A percentile compares a stretch with the other conserved stretches of the same genome.
Conservation (phyloP, 306 rosid species). For the Oxytropis ochrocephala region DNA sequence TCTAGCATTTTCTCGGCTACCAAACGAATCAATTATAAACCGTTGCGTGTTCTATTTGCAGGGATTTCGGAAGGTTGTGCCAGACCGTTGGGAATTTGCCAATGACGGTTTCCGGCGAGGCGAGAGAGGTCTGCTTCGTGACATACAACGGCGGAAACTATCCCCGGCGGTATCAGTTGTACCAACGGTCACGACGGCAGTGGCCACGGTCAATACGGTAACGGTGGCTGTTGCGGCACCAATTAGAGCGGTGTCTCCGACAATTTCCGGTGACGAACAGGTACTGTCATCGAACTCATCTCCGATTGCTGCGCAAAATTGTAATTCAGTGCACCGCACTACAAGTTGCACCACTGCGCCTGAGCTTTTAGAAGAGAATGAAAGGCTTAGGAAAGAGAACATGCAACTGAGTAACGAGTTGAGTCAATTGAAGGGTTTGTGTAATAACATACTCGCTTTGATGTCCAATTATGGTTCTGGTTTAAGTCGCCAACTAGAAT, state of each 20-base stretch:
- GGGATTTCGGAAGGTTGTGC: conserved; percentile 97
- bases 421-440: conserved; percentile 65
- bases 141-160: conserved; percentile 82
- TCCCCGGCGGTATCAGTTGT: conserved; percentile 5
- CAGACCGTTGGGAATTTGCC: conserved; percentile 97
- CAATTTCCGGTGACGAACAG: conserved; percentile 85
- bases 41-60: conserved; percentile 1
- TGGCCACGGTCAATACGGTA: conserved; percentile 15
- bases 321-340: conserved; percentile 28
- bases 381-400: conserved; percentile 77
- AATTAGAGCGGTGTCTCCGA: conserved; percentile 41
- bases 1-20: not conserved
- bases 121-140: conserved; percentile 71
- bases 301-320: conserved; percentile 30
- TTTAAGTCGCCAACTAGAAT: conserved; percentile 39
- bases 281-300: conserved; percentile 85
- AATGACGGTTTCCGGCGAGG: conserved; percentile 76
- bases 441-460: conserved; percentile 59
- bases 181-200: not conserved
- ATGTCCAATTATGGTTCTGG: conserved; percentile 73
- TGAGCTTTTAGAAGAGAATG: conserved; percentile 78
- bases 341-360: conserved; percentile 63
- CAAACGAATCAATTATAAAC: not conserved
- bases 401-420: conserved; percentile 67
- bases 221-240: conserved; percentile 34